A percentile compares a stretch with the other conserved stretches of the same genome.
These are phyloP conservation scores for Taphrina confusa DNA, from an alignment of 1,139 yeast genomes.

Conservation along the genomic window DNA sequence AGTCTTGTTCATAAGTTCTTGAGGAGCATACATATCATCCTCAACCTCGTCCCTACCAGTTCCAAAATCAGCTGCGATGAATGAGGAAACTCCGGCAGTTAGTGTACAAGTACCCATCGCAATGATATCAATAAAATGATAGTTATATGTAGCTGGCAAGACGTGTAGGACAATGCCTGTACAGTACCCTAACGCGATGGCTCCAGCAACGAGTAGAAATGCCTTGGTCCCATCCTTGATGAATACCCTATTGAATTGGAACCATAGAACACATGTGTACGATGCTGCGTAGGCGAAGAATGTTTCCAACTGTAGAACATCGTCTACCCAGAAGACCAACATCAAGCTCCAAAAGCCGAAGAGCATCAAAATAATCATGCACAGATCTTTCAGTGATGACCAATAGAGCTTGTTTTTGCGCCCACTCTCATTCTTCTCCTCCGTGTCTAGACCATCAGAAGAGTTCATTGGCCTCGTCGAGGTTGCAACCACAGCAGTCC, in stretches of 20 bases:
- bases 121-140: background rate
- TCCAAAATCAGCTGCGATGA: constrained; percentile 12
- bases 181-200: constrained; percentile 7
- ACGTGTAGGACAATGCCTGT: constrained; percentile 11
- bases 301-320: background rate
- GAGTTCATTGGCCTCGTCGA: background rate
- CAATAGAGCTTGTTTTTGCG: constrained; percentile 11
- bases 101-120: constrained; percentile 3
- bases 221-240: constrained; percentile 20
- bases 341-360: constrained; percentile 16
- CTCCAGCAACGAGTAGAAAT: background rate
- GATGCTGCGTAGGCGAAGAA: constrained; percentile 15
- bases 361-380: background rate
- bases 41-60: constrained; percentile 16
- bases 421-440: constrained; percentile 8
- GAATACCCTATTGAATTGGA: constrained; percentile 18
- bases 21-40: constrained; percentile 15
- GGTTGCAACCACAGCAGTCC: constrained; percentile 23
- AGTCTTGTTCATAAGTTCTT: constrained; percentile 20
- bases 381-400: constrained; percentile 6
- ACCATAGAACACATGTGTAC: constrained; percentile 15
- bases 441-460: constrained; percentile 1
- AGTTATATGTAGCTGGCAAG: constrained; percentile 12
- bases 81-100: constrained; percentile 1
- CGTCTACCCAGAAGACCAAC: constrained; percentile 20